phyloP scores from a whole-genome alignment of 768 basidiomycete species.

The Symmetrospora coprosmae region DNA sequence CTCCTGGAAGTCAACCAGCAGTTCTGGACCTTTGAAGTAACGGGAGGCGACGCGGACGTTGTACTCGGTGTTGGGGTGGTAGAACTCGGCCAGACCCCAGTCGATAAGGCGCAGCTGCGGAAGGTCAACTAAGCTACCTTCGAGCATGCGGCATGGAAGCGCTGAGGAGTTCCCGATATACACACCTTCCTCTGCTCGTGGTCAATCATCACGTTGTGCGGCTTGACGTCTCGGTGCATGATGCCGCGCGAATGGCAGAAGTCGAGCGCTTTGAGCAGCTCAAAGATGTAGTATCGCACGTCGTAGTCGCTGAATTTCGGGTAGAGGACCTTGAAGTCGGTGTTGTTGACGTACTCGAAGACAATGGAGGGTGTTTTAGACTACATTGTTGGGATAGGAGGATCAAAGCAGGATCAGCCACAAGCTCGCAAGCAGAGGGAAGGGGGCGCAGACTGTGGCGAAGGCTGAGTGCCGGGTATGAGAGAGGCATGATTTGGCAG shows the following conservation, averaged over 20 bases:
- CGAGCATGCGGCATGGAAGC: not conserved
- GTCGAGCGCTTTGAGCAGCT: slow-evolving; percentile 91
- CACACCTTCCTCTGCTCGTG: slow-evolving; percentile 83
- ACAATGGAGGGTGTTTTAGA: slow-evolving; percentile 94
- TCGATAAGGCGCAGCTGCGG: slow-evolving; percentile 80
- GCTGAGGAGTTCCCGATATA: slow-evolving; percentile 15
- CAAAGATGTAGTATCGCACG: slow-evolving; percentile 90
- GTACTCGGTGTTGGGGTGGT: slow-evolving; percentile 93
- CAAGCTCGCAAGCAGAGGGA: not conserved
- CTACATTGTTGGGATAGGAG: no score
- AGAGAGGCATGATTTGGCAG: no score
- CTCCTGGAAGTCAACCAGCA: slow-evolving; percentile 93
- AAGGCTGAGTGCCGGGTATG: no score
- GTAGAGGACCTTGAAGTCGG: slow-evolving; percentile 92
- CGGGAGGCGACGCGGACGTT: slow-evolving; percentile 93
- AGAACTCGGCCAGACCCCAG: slow-evolving; percentile 98
- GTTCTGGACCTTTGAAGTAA: slow-evolving; percentile 95
- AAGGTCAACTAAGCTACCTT: not conserved
- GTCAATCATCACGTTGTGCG: slow-evolving; percentile 99
- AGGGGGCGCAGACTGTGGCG: no score
- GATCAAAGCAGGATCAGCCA: not conserved
- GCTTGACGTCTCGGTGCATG: slow-evolving; percentile 97
- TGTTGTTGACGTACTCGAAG: slow-evolving; percentile 95
- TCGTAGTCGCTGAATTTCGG: slow-evolving; percentile 90
- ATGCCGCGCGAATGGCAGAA: slow-evolving; percentile 97